These are phyloP conservation scores for Groenewaldozyma sp. DNA, from an alignment of 1,139 yeast species.

Conservation along the genomic window DNA sequence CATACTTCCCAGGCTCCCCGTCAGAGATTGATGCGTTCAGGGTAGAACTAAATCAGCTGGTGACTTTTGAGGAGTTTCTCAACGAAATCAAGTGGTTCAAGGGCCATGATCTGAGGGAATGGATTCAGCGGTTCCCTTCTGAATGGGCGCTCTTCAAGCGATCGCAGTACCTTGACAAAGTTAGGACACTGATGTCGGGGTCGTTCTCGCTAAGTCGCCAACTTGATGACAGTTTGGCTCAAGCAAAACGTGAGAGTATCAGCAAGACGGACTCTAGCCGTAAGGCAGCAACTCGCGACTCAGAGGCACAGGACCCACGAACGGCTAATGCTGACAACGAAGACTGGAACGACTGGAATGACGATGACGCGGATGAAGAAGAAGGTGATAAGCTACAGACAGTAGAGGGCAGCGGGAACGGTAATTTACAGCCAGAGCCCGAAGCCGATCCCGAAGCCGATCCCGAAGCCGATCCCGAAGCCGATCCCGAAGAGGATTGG, in stretches of 20 bases:
- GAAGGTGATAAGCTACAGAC: too few relatives aligned
- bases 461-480: conserved; percentile 9
- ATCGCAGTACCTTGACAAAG: conserved; percentile 14
- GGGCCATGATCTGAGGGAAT: conserved; percentile 17
- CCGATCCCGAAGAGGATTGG: conserved; percentile 19
- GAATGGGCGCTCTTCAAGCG: conserved; percentile 21
- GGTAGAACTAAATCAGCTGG: conserved; percentile 14
- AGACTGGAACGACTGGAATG: conserved; percentile 19
- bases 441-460: conserved; percentile 10
- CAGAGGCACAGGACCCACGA: not conserved
- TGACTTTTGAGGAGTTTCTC: conserved; percentile 19
- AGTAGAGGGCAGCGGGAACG: too few relatives aligned
- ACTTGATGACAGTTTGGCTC: not conserved
- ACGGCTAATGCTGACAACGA: conserved; percentile 6
- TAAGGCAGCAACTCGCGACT: not conserved
- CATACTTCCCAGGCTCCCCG: conserved; percentile 18
- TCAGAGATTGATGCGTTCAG: conserved; percentile 13
- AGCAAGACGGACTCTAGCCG: not conserved
- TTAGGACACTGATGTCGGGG: conserved; percentile 11
- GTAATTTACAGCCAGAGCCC: too few relatives aligned
- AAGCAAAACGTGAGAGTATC: not conserved
- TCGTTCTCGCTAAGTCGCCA: not conserved
- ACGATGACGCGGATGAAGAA: conserved; percentile 16
- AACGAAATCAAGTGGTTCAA: conserved; percentile 17
- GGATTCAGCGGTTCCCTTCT: conserved; percentile 18